Evolutionary conservation across 1,284 basidiomycete species (phyloP).

Genomic region (Malassezia restricta): DNA sequence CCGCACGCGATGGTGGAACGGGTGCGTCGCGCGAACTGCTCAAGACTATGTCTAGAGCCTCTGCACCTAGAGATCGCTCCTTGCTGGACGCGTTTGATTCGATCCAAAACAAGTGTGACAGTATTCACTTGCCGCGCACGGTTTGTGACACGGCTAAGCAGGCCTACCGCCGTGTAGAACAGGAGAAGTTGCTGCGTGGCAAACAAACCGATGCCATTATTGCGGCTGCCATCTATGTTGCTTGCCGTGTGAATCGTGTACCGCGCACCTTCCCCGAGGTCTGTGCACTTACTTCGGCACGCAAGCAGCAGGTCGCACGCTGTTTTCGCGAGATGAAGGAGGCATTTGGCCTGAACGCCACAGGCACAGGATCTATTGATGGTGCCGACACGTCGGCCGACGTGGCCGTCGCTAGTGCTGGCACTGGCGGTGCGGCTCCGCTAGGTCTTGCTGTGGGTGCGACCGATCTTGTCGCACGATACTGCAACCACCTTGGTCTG

Average conservation of each 20-base stretch:
- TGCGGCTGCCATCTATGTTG: constrained; percentile 95
- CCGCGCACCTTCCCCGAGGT: constrained; percentile 92
- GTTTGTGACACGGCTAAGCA: constrained; percentile 92
- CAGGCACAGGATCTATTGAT: constrained; percentile 31
- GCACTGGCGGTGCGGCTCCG: constrained; percentile 26
- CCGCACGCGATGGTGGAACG: constrained; percentile 82
- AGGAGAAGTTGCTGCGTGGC: constrained; percentile 80
- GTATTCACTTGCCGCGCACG: constrained; percentile 84
- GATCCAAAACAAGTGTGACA: constrained; percentile 84
- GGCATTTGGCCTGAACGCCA: constrained; percentile 62
- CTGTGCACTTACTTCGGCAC: constrained; percentile 78
- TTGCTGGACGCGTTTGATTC: constrained; percentile 77
- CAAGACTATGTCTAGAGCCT: constrained; percentile 63
- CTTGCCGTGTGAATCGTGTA: constrained; percentile 83
- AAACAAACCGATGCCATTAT: constrained; percentile 86
- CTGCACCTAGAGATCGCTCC: constrained; percentile 66
- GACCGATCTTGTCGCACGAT: constrained; percentile 79
- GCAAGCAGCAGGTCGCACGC: constrained; percentile 86
- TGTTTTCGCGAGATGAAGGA: constrained; percentile 87
- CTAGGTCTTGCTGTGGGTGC: constrained; percentile 47
- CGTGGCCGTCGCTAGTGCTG: constrained; percentile 3
- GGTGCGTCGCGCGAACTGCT: constrained; percentile 84
- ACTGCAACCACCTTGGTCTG: constrained; percentile 84
- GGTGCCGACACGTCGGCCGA: constrained; percentile 18
- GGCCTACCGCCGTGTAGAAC: constrained; percentile 88